Base-by-base conservation (phyloP, 768 basidiomycete genomes). In the Pleurotus salmoneostramineus region DNA sequence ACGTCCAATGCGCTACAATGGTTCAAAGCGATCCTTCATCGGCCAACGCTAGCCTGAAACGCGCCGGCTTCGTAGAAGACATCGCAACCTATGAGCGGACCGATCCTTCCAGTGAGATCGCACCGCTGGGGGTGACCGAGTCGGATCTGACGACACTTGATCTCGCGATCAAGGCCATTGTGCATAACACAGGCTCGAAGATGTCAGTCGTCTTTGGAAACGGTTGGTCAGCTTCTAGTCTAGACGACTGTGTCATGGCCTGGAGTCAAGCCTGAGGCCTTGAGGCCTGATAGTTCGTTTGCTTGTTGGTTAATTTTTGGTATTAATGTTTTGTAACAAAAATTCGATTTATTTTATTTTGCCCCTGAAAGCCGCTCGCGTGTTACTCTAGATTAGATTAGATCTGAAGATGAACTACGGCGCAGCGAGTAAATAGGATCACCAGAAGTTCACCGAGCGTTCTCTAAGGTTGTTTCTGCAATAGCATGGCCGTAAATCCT, bases 171-270 rank as follows among this genome's bases (percentile, higher is more conserved):
- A 87, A 84, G 63, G 90, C 95, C 66, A 93, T 97, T 6, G 67
- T 97, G 60, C 89, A 93, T 65, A 83, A 85, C 0, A 90, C 95
- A 0, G 95, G 95, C 1, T 83, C 84, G 0, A 94, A 91, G 65
- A 82, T 91, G 80, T 84, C 83, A 17, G 84, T 85, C 4, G 77
- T 82, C 8, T 69, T 88, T 27, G 88, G 85, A 3, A 81, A 84
- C 0, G 89, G 88, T 6, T 92, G 90, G 90, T 81, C 83, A n/a
- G 78, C 83, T 11, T 74, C 81, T 55, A 87, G 84, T 3, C 65
- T 92, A 58, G 83, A 88, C 62, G 87, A 89, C 58, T 75, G 91
- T 32, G 74, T 89, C 33, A 73, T 74, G 3, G 75, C 77, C 1
- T 91, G 89, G 89, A 76, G 68, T 32, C 15, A 55, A 33, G 35